phyloP scores from a whole-genome alignment of 495 filamentous ascomycete species.

The Trichocladium uniseriatum region DNA sequence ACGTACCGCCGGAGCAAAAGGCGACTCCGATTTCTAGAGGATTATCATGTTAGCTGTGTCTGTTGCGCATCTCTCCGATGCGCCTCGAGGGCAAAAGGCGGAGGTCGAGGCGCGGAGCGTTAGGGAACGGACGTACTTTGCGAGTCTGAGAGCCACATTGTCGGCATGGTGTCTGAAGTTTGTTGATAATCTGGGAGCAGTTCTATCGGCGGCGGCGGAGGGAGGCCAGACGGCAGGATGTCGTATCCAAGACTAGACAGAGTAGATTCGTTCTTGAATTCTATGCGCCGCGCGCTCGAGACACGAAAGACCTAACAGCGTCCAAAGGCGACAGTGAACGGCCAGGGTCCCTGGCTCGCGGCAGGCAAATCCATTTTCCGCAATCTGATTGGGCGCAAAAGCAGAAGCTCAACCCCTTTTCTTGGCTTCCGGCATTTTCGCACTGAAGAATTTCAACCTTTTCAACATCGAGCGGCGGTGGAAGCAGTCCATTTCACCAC shows the following conservation, averaged over 20 bases:
- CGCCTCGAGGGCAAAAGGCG: background rate
- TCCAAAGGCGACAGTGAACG: constrained; percentile 3
- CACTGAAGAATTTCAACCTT: too few relatives aligned
- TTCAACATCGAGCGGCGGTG: too few relatives aligned
- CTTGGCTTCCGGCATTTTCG: background rate
- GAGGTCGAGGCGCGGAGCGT: background rate
- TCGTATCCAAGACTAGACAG: too few relatives aligned
- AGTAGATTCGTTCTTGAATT: background rate
- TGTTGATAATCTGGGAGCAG: background rate
- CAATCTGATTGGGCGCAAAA: background rate
- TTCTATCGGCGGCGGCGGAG: background rate
- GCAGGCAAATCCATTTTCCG: background rate
- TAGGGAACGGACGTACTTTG: constrained; percentile 55
- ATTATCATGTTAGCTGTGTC: constrained; percentile 18
- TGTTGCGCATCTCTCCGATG: background rate
- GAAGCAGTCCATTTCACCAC: too few relatives aligned
- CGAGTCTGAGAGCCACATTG: constrained; percentile 91
- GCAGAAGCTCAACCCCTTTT: background rate
- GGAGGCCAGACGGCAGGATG: too few relatives aligned
- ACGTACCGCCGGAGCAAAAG: constrained; percentile 92
- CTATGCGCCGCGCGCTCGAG: constrained; percentile 1
- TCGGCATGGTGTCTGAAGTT: constrained; percentile 32
- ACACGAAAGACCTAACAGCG: background rate
- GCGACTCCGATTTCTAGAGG: constrained; percentile 79
- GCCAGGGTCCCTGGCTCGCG: constrained; percentile 1